Base-by-base conservation (phyloP, 176 grass and related monocot species). In the Stipa capillata region DNA sequence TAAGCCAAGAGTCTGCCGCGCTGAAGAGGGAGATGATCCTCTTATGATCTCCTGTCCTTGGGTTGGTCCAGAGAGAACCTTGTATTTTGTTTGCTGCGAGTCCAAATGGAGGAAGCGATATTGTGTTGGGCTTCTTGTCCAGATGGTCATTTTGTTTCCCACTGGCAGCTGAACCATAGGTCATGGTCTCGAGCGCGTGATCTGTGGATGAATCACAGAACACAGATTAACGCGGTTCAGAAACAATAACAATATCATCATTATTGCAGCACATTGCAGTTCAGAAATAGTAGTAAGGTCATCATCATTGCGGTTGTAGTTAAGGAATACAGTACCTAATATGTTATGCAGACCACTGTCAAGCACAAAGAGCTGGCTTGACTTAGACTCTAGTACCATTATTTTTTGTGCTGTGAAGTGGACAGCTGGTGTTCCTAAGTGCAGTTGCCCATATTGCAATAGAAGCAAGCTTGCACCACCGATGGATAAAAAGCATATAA, bases 11-110 rank as follows among this genome's bases (percentile, higher is more conserved):
- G 8, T 90, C 71, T 18, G 96, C 92, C 2, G 90, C 84, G 27
- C 52, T 48, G 52, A 89, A 85, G 80, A 99, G 96, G 70, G 59
- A 61, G 49, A 36, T 75, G 9, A 92, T 76, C 43, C 73, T 84
- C 58, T 84, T 85, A 7, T 58, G n/a, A 32, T 99, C 96, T 66
- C 92, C 90, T 11, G 74, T 89, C 55, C 82, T 83, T 53, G 88
- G 83, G 83, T 91, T 91, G 41, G 79, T 89, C 96, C 96, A 99
- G 51, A 99, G 84, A 32, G 71, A 90, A 63, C 86, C 87, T 50
- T 93, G 83, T 43, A 85, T 29, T 50, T 93, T 99, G 64, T 91
- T 88, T 21, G 87, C 88, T 5, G 88, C 90, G 1, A 99, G 81
- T 4, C 90, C 96, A 42, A 99, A 99, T 1, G 96, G 92, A 43